Conservation (phyloP, 2,329 filamentous ascomycete genomes). For the Pseudofabraea citricarpa region DNA sequence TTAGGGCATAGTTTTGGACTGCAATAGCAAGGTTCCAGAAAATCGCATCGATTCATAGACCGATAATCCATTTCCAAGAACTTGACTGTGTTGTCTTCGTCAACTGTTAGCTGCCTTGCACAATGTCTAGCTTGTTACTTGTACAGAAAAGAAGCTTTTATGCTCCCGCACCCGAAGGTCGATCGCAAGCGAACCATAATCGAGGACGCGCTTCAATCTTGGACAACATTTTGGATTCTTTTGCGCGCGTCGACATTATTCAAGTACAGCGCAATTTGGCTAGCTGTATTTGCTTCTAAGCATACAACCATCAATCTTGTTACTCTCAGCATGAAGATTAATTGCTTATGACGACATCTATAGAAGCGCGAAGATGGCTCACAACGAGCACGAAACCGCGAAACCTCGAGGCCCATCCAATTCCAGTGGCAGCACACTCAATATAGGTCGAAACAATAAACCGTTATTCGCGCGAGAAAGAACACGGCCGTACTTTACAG, state of each 20-base stretch:
- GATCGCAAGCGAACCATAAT: neutral
- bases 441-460: neutral
- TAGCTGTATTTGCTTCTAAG: neutral
- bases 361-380: conserved; percentile 5
- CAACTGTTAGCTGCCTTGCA: too few species aligned
- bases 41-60: too few species aligned
- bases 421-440: neutral
- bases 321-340: neutral
- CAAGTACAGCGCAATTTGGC: neutral
- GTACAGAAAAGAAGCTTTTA: too few species aligned
- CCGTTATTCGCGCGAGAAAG: neutral
- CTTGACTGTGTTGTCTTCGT: too few species aligned
- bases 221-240: neutral
- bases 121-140: too few species aligned
- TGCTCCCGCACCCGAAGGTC: too few species aligned
- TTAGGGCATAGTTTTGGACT: too few species aligned
- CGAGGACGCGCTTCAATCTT: neutral
- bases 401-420: neutral
- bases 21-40: too few species aligned
- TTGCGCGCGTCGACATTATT: neutral
- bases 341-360: conserved; percentile 2
- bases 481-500: neutral
- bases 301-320: neutral
- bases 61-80: too few species aligned
- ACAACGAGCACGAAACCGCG: conserved; percentile 1